phyloP scores from a whole-genome alignment of 345 rosid species.

The Triadica sebifera region DNA sequence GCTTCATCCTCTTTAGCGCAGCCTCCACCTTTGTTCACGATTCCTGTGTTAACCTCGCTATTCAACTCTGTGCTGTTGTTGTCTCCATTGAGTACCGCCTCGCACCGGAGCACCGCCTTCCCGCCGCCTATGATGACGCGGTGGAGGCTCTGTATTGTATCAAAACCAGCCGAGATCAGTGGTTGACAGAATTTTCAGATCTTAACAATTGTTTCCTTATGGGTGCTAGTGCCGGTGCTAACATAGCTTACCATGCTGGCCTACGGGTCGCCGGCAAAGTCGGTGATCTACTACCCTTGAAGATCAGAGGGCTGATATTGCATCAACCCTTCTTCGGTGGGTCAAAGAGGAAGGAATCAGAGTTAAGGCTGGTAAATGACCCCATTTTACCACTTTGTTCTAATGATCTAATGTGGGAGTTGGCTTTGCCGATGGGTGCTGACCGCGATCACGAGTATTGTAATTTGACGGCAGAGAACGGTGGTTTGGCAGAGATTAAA shows the following conservation, averaged over 20 bases:
- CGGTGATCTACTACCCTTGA: too few relatives aligned
- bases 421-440: constrained; percentile 36
- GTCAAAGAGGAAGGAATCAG: constrained; percentile 39
- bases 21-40: constrained; percentile 22
- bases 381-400: constrained; percentile 21
- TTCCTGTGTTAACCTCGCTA: constrained; percentile 38
- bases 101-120: constrained; percentile 35
- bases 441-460: constrained; percentile 42
- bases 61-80: constrained; percentile 35
- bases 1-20: constrained; percentile 45
- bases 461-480: constrained; percentile 31
- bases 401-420: constrained; percentile 34
- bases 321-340: constrained; percentile 69
- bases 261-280: constrained; percentile 22
- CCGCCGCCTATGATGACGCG: constrained; percentile 29
- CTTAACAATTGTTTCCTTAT: constrained; percentile 28
- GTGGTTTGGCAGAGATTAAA: constrained; percentile 23
- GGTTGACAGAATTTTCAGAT: constrained; percentile 29
- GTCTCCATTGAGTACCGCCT: constrained; percentile 50
- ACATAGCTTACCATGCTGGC: constrained; percentile 52
- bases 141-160: constrained; percentile 28
- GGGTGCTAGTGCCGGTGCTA: constrained; percentile 52
- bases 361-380: constrained; percentile 35
- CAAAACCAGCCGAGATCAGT: neutral
- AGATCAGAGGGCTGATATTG: too few relatives aligned